Conservation (phyloP, 2,329 filamentous ascomycete species). For the Grosmannia penicillata region DNA sequence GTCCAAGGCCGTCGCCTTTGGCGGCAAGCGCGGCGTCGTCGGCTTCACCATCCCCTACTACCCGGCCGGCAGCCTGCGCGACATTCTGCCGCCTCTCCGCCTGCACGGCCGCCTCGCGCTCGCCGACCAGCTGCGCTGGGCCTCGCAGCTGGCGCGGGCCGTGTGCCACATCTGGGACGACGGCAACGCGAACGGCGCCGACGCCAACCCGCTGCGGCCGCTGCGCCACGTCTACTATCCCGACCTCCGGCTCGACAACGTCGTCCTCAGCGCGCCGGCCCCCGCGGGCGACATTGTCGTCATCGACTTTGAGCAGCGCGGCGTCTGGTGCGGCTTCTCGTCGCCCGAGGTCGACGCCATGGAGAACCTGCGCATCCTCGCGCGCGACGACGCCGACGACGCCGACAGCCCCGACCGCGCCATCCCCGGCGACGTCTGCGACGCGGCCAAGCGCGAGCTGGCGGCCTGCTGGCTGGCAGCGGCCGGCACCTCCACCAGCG, state of each 20-base stretch:
- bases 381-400: constrained; percentile 26
- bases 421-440: constrained; percentile 22
- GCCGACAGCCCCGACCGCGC: constrained; percentile 11
- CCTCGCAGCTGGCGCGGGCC: constrained; percentile 34
- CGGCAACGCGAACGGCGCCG: too few species aligned
- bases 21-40: constrained; percentile 36
- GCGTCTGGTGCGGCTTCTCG: constrained; percentile 47
- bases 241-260: constrained; percentile 44
- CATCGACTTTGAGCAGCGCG: constrained; percentile 48
- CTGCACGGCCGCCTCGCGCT: constrained; percentile 27
- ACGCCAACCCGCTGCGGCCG: too few species aligned
- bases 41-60: constrained; percentile 44
- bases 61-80: constrained; percentile 36
- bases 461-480: constrained; percentile 26
- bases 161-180: constrained; percentile 32
- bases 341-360: constrained; percentile 45
- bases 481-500: not conserved
- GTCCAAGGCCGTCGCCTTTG: constrained; percentile 40
- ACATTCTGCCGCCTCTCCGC: constrained; percentile 35
- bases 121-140: constrained; percentile 36
- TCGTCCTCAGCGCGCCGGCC: constrained; percentile 30
- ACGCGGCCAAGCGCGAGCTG: constrained; percentile 25
- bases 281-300: constrained; percentile 29
- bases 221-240: constrained; percentile 38
- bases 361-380: constrained; percentile 41